Evolutionary conservation across 148 eudicot genomes (phyloP), one percentile per base, ranked within the genome.

Genomic region (Persicaria maculosa): DNA sequence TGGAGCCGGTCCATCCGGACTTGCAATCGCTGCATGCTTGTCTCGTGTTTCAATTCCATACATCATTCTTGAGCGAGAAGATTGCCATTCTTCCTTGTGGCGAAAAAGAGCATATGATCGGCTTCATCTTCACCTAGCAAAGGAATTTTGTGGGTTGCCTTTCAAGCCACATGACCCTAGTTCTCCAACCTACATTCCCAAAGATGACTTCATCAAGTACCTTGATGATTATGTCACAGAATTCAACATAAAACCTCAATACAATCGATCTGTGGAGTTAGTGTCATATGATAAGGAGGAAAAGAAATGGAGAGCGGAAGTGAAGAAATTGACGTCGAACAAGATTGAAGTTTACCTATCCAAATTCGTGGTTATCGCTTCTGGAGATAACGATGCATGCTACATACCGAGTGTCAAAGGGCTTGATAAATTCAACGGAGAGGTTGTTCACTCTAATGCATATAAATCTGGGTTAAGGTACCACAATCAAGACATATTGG

Each of bases 71-170:
- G 93, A 89, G 57, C 55, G 43, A 64, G 90, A 87, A 67, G 87
- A 87, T 75, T 87, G 93, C 62, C 80, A 44, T 8, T 81, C 81
- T 47, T 82, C 83, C 2, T 77, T 85, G 0, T 87, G 88, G 89
- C 85, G 80, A 16, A 85, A 89, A 52, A 62, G 79, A 36, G 36
- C 90, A 10, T 89, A 89, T 7, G 87, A 50, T 50, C 54, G 16
- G 54, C 16, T 15, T n/a, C 54, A 50, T 50, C 54, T 50, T n/a
- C 54, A 50, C 54, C 54, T 50, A 50, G 54, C 54, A 12, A 50
- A 50, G 54, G 54, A 50, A 50, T 50, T 50, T 50, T 50, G 54
- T 14, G 54, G 54, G 54, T 7, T 50, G 8, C 54, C 54, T n/a
- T 50, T 50, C 54, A 50, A 50, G 15, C 54, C n/a, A 4, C 54